Base-by-base conservation (phyloP, 2,329 filamentous ascomycete species). In the Fusarium palustre region DNA sequence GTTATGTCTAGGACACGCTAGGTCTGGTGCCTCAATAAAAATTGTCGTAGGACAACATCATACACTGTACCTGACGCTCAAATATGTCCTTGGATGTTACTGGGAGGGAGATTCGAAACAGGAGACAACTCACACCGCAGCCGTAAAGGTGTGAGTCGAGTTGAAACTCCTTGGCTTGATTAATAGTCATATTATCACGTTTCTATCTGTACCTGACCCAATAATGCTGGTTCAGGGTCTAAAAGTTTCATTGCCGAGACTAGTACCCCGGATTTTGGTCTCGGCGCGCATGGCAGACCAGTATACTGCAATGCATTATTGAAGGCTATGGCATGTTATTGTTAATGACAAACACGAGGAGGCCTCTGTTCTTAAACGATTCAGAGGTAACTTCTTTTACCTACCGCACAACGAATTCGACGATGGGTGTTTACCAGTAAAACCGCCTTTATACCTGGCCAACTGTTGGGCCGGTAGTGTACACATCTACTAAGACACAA, bases 241-340 rank as follows among this genome's bases (percentile, higher is more conserved):
- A 49, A 60, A 61, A 47, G 49, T 52, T 63, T 54, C 24, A 56
- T 36, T 63, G 41, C 48, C 59, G 58, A 36, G 43, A 49, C 59
- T 63, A 63, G 33, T 30, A 46, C 34, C 59, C 39, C 56, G n/a
- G 56, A 31, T 45, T 12, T 63, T 22, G 30, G 20, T 30, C 58
- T 53, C 41, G 58, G 55, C 22, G 24, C 39, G 39, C 25, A 31
- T 46, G n/a, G 5, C 43, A 33, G 13, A 5, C 7, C 43, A 20
- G 12, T 15, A 46, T 46, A 33, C 18, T n/a, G 20, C 16, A n/a
- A 45, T 45, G 42, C 25, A 45, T 20, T 45, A 16, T 46, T 46
- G 43, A 31, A n/a, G 31, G 28, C 20, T 46, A 10, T 39, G 36
- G 36, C 18, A 45, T 18, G 28, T 31, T 46, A 1, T 46, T 46